Conservation (phyloP, 2,329 filamentous ascomycete species). For the Cladobotryum protrusum region DNA sequence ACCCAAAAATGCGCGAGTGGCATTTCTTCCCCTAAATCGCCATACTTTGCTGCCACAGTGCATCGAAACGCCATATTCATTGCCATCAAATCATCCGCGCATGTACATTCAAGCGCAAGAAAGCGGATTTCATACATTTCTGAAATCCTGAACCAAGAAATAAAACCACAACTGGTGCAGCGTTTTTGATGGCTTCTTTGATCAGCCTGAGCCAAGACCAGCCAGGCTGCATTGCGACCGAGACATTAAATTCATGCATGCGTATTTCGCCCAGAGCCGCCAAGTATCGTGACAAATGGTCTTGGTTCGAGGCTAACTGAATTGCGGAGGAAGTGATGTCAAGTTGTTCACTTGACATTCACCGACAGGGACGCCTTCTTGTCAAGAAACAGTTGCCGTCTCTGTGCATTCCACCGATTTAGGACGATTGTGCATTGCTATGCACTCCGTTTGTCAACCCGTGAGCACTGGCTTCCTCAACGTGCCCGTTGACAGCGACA, state of each 20-base stretch:
- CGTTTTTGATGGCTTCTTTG: slow-evolving; percentile 10
- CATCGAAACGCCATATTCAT: slow-evolving; percentile 7
- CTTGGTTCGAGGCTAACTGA: neutral
- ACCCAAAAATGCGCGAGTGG: neutral
- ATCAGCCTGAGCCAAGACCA: slow-evolving; percentile 7
- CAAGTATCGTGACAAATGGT: slow-evolving; percentile 5
- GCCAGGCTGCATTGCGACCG: slow-evolving; percentile 10
- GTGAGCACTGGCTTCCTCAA: neutral
- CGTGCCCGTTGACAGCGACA: slow-evolving; percentile 11
- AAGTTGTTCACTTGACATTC: neutral
- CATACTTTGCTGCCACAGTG: neutral
- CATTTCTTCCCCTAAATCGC: neutral
- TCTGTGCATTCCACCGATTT: neutral
- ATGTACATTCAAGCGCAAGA: slow-evolving; percentile 6
- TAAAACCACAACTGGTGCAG: slow-evolving; percentile 9
- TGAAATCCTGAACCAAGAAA: slow-evolving; percentile 8
- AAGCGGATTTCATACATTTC: slow-evolving; percentile 7
- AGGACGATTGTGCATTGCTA: slow-evolving; percentile 1
- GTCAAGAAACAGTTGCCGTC: neutral
- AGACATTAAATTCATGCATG: slow-evolving; percentile 1
- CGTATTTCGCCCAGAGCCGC: neutral
- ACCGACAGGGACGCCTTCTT: neutral
- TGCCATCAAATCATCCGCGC: slow-evolving; percentile 9
- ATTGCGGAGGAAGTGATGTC: slow-evolving; percentile 1
- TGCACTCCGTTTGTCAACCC: slow-evolving; percentile 8